These are phyloP conservation scores for Umbelopsis ramanniana DNA, from an alignment of 192 early-diverging fungal species.

Conservation along the genomic window DNA sequence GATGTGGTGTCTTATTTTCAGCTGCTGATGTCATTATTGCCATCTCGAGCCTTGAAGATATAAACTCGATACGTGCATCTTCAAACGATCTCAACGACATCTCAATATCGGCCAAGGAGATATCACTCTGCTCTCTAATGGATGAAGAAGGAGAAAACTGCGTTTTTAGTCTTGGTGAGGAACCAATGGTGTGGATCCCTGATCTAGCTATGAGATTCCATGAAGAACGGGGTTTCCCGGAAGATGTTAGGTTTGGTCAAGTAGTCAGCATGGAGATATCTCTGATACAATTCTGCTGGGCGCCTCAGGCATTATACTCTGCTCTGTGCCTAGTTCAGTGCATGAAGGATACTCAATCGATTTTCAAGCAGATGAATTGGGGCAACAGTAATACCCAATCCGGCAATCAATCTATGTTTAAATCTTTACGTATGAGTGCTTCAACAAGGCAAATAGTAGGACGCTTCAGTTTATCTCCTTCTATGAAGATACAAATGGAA, in stretches of 20 bases:
- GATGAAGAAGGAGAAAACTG: neutral
- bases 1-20: neutral
- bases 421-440: neutral
- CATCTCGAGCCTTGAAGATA: neutral
- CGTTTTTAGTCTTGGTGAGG: neutral
- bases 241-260: neutral
- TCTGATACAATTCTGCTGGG: neutral
- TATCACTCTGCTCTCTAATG: neutral
- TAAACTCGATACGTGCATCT: neutral
- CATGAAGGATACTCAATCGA: neutral
- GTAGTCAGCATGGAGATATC: neutral
- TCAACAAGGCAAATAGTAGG: neutral
- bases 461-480: slow-evolving; percentile 1
- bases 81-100: neutral
- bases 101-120: neutral
- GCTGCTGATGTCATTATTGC: neutral
- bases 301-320: neutral
- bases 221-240: neutral
- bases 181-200: neutral
- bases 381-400: neutral
- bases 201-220: neutral
- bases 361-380: neutral
- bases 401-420: neutral
- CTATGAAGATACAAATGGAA: neutral
- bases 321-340: neutral